phyloP scores from a whole-genome alignment of 371 early-diverging fungal genomes.

The Mortierella sp. region DNA sequence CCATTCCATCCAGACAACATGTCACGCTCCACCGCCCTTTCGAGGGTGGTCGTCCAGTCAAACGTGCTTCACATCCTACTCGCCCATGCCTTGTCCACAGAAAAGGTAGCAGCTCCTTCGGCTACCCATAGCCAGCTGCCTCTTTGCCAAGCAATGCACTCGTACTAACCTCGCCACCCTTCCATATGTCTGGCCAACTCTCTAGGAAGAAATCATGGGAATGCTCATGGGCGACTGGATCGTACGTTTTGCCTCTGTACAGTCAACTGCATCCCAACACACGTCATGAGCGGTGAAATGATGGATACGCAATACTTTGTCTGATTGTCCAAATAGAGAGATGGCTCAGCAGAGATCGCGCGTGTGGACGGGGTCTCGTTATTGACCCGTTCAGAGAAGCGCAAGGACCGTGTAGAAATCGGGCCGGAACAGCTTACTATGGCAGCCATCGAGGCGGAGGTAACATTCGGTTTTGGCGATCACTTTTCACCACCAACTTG shows the following conservation, averaged over 20 bases:
- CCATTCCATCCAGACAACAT: conserved; percentile 54
- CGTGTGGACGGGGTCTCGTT: conserved; percentile 66
- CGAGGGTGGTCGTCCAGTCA: conserved; percentile 58
- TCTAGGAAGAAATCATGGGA: conserved; percentile 77
- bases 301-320: no score
- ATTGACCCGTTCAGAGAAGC: conserved; percentile 77
- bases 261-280: no score
- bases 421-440: conserved; percentile 70
- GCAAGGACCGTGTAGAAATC: conserved; percentile 80
- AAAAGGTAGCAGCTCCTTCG: conserved; percentile 58
- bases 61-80: conserved; percentile 61
- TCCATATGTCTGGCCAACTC: not conserved
- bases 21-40: conserved; percentile 37
- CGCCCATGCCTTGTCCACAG: conserved; percentile 67
- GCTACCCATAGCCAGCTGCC: no score
- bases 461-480: conserved; percentile 4
- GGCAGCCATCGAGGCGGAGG: conserved; percentile 77
- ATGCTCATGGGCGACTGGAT: conserved; percentile 78
- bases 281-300: no score
- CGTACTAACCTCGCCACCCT: not conserved
- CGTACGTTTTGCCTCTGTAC: conserved; percentile 38
- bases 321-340: conserved; percentile 4
- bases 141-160: not conserved
- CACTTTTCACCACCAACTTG: not conserved
- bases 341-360: conserved; percentile 54